Percentiles rank a stretch among this genome's conserved stretches.
These are phyloP conservation scores for Sequoia sempervirens DNA, from an alignment of 75 land plant species.

Conservation along the genomic window DNA sequence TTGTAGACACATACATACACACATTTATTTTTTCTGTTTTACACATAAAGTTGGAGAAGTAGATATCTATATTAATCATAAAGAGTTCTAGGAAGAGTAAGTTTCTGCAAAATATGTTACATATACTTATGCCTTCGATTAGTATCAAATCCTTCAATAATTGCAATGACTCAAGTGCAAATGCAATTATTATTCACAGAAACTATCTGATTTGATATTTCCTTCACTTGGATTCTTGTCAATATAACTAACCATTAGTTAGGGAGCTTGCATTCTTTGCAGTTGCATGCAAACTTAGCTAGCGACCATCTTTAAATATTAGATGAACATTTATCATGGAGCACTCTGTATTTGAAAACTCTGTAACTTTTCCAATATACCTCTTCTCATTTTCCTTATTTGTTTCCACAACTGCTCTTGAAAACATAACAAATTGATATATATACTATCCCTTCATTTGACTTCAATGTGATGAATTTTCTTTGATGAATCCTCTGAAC, in stretches of 20 bases:
- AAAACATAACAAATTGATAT: background rate
- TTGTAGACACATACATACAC: too few species aligned
- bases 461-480: background rate
- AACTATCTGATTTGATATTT: background rate
- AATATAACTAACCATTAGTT: background rate
- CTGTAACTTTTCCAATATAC: background rate
- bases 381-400: background rate
- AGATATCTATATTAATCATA: too few species aligned
- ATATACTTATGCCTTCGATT: too few species aligned
- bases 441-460: background rate
- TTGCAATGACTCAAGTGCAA: background rate
- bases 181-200: background rate
- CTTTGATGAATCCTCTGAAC: background rate
- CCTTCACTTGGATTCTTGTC: background rate
- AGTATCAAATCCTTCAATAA: too few species aligned
- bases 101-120: too few species aligned
- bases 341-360: too few species aligned
- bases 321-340: background rate
- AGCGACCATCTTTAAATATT: background rate
- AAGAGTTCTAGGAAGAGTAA: too few species aligned
- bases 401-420: background rate
- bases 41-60: too few species aligned
- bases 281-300: too few species aligned
- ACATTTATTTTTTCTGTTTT: too few species aligned
- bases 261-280: background rate